A percentile compares a stretch with the other conserved stretches of the same genome.
phyloP scores from a whole-genome alignment of 2,329 filamentous ascomycete genomes.

The Claviceps purpurea region DNA sequence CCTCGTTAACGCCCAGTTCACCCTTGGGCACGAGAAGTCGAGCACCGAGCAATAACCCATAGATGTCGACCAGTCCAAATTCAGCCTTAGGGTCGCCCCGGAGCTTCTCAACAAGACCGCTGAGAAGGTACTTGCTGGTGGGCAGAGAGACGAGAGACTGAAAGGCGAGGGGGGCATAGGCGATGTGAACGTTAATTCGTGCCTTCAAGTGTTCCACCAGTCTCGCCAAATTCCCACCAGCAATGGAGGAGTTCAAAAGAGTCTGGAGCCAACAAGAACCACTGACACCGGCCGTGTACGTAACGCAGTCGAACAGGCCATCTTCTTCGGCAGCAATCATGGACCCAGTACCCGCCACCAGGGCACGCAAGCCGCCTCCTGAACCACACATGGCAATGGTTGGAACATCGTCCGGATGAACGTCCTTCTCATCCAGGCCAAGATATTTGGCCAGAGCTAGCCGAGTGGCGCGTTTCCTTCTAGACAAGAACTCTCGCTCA shows the following conservation, averaged over 20 bases:
- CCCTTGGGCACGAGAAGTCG: conserved; percentile 72
- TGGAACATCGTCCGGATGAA: conserved; percentile 89
- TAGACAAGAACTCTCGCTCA: conserved; percentile 60
- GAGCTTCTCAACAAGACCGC: conserved; percentile 81
- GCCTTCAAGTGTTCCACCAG: conserved; percentile 79
- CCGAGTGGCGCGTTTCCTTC: conserved; percentile 54
- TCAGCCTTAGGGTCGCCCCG: conserved; percentile 57
- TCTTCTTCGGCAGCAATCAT: conserved; percentile 73
- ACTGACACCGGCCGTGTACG: conserved; percentile 90
- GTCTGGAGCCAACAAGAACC: conserved; percentile 93
- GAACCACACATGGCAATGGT: conserved; percentile 90
- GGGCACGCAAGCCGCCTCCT: conserved; percentile 75
- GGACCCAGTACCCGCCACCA: conserved; percentile 83
- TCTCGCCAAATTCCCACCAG: conserved; percentile 49
- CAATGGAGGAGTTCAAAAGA: conserved; percentile 63
- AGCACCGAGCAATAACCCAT: conserved; percentile 74
- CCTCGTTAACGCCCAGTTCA: conserved; percentile 57
- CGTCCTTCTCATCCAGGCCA: conserved; percentile 58
- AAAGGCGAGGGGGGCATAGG: conserved; percentile 77
- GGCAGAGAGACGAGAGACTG: conserved; percentile 72
- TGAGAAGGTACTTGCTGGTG: conserved; percentile 83
- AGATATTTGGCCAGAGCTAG: conserved; percentile 74
- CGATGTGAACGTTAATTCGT: conserved; percentile 76
- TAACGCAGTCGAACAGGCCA: conserved; percentile 85
- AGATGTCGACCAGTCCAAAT: conserved; percentile 87